Conservation (phyloP, 2,329 filamentous ascomycete genomes). For the Pseudofabraea citricarpa region DNA sequence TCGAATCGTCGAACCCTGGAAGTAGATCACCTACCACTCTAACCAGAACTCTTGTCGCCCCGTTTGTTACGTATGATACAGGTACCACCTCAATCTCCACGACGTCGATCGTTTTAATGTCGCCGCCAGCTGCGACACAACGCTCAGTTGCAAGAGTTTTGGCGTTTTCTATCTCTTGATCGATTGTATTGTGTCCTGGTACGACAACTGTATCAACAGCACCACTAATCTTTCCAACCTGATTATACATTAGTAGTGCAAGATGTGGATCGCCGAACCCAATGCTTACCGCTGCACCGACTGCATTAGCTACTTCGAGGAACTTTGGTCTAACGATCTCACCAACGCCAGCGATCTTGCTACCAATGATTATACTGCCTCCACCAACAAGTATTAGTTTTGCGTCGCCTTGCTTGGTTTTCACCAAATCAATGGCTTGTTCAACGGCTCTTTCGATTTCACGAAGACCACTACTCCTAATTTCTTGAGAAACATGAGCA, state of each 20-base stretch:
- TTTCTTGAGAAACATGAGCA: constrained; percentile 7
- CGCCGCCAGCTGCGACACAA: constrained; percentile 23
- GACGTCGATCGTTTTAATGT: constrained; percentile 20
- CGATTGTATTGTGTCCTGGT: constrained; percentile 16
- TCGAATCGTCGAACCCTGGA: constrained; percentile 9
- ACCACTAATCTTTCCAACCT: constrained; percentile 26
- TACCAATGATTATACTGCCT: constrained; percentile 44
- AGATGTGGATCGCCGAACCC: constrained; percentile 24
- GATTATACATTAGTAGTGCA: constrained; percentile 1
- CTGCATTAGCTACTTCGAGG: constrained; percentile 53
- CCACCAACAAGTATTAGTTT: constrained; percentile 53
- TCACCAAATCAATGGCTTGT: constrained; percentile 49
- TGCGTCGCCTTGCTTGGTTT: constrained; percentile 46
- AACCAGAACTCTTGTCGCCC: constrained; percentile 21
- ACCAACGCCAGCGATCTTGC: constrained; percentile 43
- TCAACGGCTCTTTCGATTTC: constrained; percentile 40
- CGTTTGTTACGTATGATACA: constrained; percentile 24
- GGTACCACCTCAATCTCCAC: constrained; percentile 26
- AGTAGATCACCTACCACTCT: constrained; percentile 24
- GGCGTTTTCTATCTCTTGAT: constrained; percentile 19
- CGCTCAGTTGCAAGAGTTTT: constrained; percentile 18
- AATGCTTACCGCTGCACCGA: constrained; percentile 48
- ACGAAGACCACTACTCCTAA: constrained; percentile 12
- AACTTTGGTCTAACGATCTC: constrained; percentile 46
- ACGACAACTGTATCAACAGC: constrained; percentile 22